phyloP scores from a whole-genome alignment of 257 asterid genomes.

The Verbascum thapsus region DNA sequence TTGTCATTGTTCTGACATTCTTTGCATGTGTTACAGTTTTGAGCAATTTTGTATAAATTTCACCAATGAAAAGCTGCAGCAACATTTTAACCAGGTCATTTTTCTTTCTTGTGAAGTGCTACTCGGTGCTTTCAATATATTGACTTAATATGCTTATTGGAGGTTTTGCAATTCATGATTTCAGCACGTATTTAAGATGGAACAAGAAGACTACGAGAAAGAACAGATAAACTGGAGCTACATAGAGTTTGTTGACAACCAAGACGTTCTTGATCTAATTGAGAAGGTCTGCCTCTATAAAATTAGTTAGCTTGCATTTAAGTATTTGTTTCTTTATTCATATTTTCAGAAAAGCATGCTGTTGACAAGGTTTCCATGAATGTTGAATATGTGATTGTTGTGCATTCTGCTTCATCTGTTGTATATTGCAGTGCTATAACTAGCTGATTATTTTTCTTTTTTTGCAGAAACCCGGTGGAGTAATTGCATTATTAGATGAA shows the following conservation, averaged over 20 bases:
- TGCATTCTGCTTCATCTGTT: conserved; percentile 12
- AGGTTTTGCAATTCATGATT: conserved; percentile 33
- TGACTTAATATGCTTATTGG: conserved; percentile 27
- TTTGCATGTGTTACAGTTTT: conserved; percentile 49
- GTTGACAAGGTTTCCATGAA: conserved; percentile 17
- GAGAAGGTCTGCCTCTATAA: conserved; percentile 64
- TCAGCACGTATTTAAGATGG: conserved; percentile 95
- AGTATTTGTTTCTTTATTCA: conserved; percentile 8
- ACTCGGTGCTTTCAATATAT: conserved; percentile 21
- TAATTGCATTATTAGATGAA: conserved; percentile 85
- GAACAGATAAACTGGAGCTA: conserved; percentile 92
- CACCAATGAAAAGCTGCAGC: conserved; percentile 92
- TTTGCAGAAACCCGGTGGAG: conserved; percentile 93
- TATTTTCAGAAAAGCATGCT: conserved; percentile 12
- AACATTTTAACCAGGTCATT: conserved; percentile 90
- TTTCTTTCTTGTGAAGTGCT: conserved; percentile 29
- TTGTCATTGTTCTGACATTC: conserved; percentile 26
- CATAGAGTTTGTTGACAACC: conserved; percentile 92
- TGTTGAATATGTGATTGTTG: not conserved
- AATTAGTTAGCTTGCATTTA: conserved; percentile 1
- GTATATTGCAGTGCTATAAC: conserved; percentile 6
- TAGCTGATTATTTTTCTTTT: not conserved
- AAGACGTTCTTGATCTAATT: conserved; percentile 89
- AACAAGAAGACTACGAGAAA: conserved; percentile 92
- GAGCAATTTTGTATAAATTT: conserved; percentile 95